These are phyloP conservation scores for Ophiostoma piceae DNA, from an alignment of 2,329 filamentous ascomycete genomes.

Conservation along the genomic window DNA sequence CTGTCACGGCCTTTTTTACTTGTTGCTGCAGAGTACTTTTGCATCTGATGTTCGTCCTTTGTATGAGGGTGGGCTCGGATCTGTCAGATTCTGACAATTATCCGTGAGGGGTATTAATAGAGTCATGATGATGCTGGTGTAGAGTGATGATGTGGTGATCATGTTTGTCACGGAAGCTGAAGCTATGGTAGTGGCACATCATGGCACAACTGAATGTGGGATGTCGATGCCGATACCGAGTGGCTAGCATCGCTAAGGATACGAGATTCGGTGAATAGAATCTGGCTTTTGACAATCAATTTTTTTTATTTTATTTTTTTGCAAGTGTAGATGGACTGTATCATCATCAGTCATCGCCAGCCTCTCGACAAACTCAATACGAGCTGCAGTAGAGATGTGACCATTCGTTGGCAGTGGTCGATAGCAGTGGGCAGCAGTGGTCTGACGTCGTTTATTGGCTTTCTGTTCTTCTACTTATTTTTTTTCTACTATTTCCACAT, in stretches of 20 bases:
- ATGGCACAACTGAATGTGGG: background rate
- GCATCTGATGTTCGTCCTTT: background rate
- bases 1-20: background rate
- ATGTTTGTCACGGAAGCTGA: background rate
- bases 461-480: background rate
- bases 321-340: background rate
- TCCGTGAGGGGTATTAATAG: background rate
- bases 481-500: background rate
- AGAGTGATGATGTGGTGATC: background rate
- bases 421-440: background rate
- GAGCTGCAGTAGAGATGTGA: conserved; percentile 7
- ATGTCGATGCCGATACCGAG: background rate
- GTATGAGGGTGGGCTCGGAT: background rate
- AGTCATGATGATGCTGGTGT: background rate
- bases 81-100: background rate
- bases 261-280: background rate
- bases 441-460: background rate
- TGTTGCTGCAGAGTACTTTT: background rate
- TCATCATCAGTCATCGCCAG: background rate
- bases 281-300: background rate
- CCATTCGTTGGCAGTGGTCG: background rate
- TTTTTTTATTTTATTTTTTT: background rate
- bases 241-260: background rate
- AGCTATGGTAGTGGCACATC: background rate
- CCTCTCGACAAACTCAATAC: background rate